Evolutionary conservation across 257 asterid species (phyloP).

Genomic region (Salvia splendens): DNA sequence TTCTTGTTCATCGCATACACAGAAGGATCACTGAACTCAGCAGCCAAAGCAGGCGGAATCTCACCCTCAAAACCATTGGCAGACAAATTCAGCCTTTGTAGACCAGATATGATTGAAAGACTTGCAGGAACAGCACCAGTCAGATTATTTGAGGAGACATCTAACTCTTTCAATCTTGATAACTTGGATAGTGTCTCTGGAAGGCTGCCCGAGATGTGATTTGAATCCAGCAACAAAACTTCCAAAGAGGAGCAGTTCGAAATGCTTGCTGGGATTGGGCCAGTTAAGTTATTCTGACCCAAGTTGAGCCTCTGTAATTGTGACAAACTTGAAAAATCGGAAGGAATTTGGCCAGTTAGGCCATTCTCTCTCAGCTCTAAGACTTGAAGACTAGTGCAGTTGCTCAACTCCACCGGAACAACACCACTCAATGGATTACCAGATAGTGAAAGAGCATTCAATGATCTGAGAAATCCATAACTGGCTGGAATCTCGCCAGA

Average conservation of each 20-base stretch:
- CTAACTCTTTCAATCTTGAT: slow-evolving; percentile 44
- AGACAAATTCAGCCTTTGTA: slow-evolving; percentile 58
- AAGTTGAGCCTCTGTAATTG: slow-evolving; percentile 62
- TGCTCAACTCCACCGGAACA: slow-evolving; percentile 64
- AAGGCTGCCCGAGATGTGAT: slow-evolving; percentile 59
- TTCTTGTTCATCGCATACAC: slow-evolving; percentile 51
- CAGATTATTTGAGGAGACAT: slow-evolving; percentile 60
- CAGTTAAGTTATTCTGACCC: slow-evolving; percentile 57
- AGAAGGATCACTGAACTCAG: slow-evolving; percentile 67
- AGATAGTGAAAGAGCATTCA: slow-evolving; percentile 55
- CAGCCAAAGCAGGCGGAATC: slow-evolving; percentile 63
- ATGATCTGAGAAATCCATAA: slow-evolving; percentile 66
- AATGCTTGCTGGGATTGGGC: slow-evolving; percentile 59
- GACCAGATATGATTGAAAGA: slow-evolving; percentile 47
- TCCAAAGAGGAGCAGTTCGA: slow-evolving; percentile 62
- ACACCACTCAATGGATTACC: slow-evolving; percentile 50
- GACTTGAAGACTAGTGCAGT: slow-evolving; percentile 56
- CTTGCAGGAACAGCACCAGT: slow-evolving; percentile 58
- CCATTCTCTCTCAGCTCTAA: slow-evolving; percentile 55
- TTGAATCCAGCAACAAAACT: slow-evolving; percentile 52
- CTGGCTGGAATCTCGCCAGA: slow-evolving; percentile 64
- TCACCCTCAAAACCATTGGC: slow-evolving; percentile 67
- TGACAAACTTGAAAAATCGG: slow-evolving; percentile 51
- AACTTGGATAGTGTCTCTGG: slow-evolving; percentile 54
- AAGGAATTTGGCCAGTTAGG: slow-evolving; percentile 52